Evolutionary conservation across 2,329 filamentous ascomycete species (phyloP).

Genomic region (Hymenoscyphus linearis): DNA sequence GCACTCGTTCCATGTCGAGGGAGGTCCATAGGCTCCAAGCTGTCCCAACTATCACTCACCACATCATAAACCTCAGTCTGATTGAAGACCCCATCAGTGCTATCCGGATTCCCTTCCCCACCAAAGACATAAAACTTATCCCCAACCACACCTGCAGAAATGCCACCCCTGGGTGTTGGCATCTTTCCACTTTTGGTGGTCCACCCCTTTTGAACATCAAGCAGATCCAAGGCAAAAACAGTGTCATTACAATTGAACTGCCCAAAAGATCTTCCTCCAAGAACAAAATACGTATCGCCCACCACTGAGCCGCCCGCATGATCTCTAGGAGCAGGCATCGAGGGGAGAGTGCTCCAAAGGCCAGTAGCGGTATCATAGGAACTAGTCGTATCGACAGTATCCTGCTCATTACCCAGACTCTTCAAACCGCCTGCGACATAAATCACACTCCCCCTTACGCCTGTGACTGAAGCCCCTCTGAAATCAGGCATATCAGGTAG

Average conservation of each 20-base stretch:
- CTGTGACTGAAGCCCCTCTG: background rate
- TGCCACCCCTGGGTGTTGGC: conserved; percentile 36
- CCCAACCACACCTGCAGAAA: conserved; percentile 26
- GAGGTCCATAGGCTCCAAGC: conserved; percentile 27
- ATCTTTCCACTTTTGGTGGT: conserved; percentile 24
- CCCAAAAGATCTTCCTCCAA: conserved; percentile 20
- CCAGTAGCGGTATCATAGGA: conserved; percentile 30
- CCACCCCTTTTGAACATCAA: conserved; percentile 22
- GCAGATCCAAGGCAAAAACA: conserved; percentile 35
- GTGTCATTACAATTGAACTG: conserved; percentile 32
- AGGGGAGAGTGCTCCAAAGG: conserved; percentile 30
- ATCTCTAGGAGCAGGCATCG: conserved; percentile 34
- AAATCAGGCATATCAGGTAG: background rate
- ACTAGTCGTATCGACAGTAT: conserved; percentile 3
- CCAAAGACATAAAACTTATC: conserved; percentile 34
- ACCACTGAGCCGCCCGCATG: conserved; percentile 33
- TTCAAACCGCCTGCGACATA: conserved; percentile 37
- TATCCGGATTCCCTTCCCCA: conserved; percentile 34
- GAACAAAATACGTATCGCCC: conserved; percentile 33
- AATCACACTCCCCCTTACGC: conserved; percentile 16
- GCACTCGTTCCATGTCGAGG: conserved; percentile 34
- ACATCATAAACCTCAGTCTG: conserved; percentile 32
- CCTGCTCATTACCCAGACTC: background rate
- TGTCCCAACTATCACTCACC: conserved; percentile 24
- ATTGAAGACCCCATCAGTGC: conserved; percentile 25